These are phyloP conservation scores for Phytophthora parvispora DNA, from an alignment of 352 stramenopile species.

Conservation along the genomic window DNA sequence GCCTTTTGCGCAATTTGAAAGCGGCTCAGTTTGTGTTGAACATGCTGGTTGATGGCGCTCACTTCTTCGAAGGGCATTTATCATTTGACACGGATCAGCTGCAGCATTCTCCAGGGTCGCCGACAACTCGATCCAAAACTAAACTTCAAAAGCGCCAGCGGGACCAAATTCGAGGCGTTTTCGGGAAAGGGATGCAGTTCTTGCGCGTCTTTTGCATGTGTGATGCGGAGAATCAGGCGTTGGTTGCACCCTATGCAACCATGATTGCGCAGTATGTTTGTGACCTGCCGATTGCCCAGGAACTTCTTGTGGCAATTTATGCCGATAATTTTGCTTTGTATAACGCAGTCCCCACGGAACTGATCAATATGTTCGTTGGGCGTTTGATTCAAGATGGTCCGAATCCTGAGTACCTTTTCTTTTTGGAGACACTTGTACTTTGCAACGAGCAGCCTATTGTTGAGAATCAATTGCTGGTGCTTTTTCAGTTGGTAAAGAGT, in stretches of 20 bases:
- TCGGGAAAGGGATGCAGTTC: slow-evolving; percentile 66
- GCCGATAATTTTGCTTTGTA: slow-evolving; percentile 54
- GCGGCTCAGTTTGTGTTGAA: slow-evolving; percentile 68
- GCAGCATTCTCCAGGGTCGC: slow-evolving; percentile 35
- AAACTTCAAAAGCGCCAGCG: slow-evolving; percentile 57
- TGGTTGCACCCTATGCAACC: slow-evolving; percentile 54
- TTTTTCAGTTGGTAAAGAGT: slow-evolving; percentile 78
- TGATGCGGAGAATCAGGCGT: slow-evolving; percentile 57
- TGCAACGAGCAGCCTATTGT: slow-evolving; percentile 66
- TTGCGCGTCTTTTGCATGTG: slow-evolving; percentile 58
- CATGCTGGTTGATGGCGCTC: slow-evolving; percentile 75
- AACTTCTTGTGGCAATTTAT: slow-evolving; percentile 70
- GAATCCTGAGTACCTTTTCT: slow-evolving; percentile 67
- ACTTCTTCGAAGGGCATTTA: slow-evolving; percentile 76
- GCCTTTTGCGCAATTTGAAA: slow-evolving; percentile 68
- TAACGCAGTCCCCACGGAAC: slow-evolving; percentile 62
- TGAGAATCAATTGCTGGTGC: slow-evolving; percentile 75
- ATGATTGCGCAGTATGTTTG: slow-evolving; percentile 67
- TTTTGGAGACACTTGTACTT: slow-evolving; percentile 68
- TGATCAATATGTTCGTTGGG: slow-evolving; percentile 67
- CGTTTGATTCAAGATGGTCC: slow-evolving; percentile 47
- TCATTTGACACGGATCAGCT: slow-evolving; percentile 16
- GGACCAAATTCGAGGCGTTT: slow-evolving; percentile 66
- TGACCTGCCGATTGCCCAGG: slow-evolving; percentile 68
- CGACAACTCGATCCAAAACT: slow-evolving; percentile 33